A percentile compares a stretch with the other conserved stretches of the same genome.
These are phyloP conservation scores for Salvia hispanica DNA, from an alignment of 257 asterid species.

Conservation along the genomic window DNA sequence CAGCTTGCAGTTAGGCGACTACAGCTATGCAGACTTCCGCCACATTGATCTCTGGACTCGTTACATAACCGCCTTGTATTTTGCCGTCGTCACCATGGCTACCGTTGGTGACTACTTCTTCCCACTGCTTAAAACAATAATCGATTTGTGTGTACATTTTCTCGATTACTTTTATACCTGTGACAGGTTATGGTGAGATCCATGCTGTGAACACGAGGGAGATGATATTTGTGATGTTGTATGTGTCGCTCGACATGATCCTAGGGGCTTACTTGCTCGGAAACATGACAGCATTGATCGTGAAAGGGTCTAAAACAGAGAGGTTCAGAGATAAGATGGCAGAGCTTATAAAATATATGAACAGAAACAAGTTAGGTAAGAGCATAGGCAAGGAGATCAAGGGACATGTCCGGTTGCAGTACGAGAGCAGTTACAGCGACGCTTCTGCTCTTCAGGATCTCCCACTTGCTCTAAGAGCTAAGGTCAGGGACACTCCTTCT, in stretches of 20 bases:
- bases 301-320: slow-evolving; percentile 75
- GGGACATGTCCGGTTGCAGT: slow-evolving; percentile 65
- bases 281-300: slow-evolving; percentile 80
- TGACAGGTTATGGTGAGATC: slow-evolving; percentile 63
- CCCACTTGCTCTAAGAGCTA: slow-evolving; percentile 62
- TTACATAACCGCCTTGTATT: slow-evolving; percentile 63
- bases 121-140: no score
- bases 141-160: no score
- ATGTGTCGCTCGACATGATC: slow-evolving; percentile 76
- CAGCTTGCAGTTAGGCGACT: slow-evolving; percentile 65
- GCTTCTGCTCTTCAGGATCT: slow-evolving; percentile 60
- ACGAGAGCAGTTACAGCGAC: slow-evolving; percentile 50
- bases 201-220: slow-evolving; percentile 72
- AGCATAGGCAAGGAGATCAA: slow-evolving; percentile 52
- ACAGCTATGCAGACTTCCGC: slow-evolving; percentile 55
- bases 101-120: slow-evolving; percentile 59
- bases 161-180: no score
- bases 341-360: slow-evolving; percentile 57
- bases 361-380: slow-evolving; percentile 62
- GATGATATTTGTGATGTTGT: slow-evolving; percentile 78
- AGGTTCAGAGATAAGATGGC: slow-evolving; percentile 70
- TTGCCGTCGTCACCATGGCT: slow-evolving; percentile 76
- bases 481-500: slow-evolving; percentile 13
- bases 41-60: slow-evolving; percentile 80
- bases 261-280: slow-evolving; percentile 80